Percentiles rank a stretch among this genome's conserved stretches.
These are phyloP conservation scores for Stephanodiscus triporus DNA, from an alignment of 108 stramenopile species.

Conservation along the genomic window DNA sequence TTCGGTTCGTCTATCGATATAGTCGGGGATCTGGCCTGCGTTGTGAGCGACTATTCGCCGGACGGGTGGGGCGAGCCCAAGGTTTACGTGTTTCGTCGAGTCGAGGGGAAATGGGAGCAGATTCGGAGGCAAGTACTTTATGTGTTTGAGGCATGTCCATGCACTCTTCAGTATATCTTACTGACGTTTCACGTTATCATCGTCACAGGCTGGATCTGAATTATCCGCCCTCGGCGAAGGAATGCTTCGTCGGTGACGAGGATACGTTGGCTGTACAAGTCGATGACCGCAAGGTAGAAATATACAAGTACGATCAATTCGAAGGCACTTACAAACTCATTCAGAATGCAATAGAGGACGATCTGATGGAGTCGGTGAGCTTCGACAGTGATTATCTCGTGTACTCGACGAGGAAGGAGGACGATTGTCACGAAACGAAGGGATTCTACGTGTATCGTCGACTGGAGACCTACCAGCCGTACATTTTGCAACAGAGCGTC, in stretches of 20 bases:
- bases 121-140: not conserved
- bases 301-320: constrained; percentile 1
- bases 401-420: not conserved
- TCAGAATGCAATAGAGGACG: not conserved
- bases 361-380: not conserved
- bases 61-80: not conserved
- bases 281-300: not conserved
- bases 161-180: no score
- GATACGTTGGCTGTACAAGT: not conserved
- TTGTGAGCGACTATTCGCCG: not conserved
- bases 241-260: constrained; percentile 1
- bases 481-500: not conserved
- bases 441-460: not conserved
- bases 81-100: not conserved
- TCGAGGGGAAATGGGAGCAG: not conserved
- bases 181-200: no score
- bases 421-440: not conserved
- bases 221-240: not conserved
- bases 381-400: not conserved
- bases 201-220: not conserved
- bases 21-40: not conserved
- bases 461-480: not conserved
- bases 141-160: not conserved
- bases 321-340: not conserved
- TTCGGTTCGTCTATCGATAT: not conserved